Percentiles rank a stretch among this genome's conserved stretches.
Conservation (phyloP, 257 asterid genomes). For the Nicotiana otophora region DNA sequence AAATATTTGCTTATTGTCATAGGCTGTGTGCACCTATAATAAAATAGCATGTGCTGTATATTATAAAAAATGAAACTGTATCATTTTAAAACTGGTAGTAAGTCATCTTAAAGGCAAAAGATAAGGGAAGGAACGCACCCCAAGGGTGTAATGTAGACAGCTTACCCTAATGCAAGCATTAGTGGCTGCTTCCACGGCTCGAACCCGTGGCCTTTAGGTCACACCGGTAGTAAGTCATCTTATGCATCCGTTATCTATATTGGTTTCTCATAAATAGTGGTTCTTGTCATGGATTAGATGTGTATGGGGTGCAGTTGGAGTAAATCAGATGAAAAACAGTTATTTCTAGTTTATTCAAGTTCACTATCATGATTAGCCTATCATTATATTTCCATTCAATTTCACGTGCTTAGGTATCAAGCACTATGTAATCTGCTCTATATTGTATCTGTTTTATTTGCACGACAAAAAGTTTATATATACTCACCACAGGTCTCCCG, state of each 20-base stretch:
- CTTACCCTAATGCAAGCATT: no score
- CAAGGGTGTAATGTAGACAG: no score
- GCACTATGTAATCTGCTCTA: not conserved
- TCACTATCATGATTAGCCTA: not conserved
- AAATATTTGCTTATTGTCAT: not conserved
- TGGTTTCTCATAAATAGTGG: not conserved
- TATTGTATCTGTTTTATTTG: not conserved
- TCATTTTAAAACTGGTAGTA: not conserved
- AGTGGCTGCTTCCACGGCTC: no score
- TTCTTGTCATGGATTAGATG: not conserved
- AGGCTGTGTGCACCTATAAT: not conserved
- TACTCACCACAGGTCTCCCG: constrained; percentile 61
- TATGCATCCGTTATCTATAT: not conserved
- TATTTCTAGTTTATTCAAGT: not conserved
- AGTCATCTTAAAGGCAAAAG: no score
- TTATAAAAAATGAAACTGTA: not conserved
- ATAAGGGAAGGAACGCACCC: no score
- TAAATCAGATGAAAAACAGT: not conserved
- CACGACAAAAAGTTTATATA: not conserved
- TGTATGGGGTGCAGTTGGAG: not conserved
- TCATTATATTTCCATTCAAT: not conserved
- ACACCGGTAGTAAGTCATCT: not conserved
- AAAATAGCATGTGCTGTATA: not conserved
- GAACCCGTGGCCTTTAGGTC: no score
- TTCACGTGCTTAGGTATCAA: not conserved